A percentile compares a stretch with the other conserved stretches of the same genome.
Evolutionary conservation across 371 early-diverging fungal genomes (phyloP).

Genomic region (Mortierella sp.): DNA sequence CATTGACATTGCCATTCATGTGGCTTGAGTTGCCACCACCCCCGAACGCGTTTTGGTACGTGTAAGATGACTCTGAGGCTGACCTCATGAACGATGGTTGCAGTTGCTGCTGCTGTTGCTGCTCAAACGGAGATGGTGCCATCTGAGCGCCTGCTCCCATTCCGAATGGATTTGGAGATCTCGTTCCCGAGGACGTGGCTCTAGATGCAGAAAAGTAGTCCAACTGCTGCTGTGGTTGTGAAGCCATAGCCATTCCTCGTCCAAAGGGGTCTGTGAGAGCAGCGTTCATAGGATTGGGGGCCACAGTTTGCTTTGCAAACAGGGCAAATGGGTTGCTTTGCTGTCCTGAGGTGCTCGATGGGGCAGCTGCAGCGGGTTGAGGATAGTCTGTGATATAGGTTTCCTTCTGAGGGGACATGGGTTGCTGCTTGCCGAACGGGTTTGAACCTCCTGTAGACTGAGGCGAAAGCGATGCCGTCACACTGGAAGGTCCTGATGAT

Average conservation of each 20-base stretch:
- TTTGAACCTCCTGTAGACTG: slow-evolving; percentile 28
- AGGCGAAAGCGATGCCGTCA: slow-evolving; percentile 22
- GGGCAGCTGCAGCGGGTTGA: neutral
- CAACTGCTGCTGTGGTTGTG: neutral
- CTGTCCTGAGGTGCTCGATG: slow-evolving; percentile 5
- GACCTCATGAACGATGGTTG: slow-evolving; percentile 19
- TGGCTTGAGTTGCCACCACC: neutral
- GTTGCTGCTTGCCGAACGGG: slow-evolving; percentile 24
- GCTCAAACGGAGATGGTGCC: slow-evolving; percentile 16
- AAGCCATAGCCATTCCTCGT: neutral
- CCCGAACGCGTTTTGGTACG: slow-evolving; percentile 8
- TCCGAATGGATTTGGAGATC: slow-evolving; percentile 34
- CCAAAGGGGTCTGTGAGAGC: slow-evolving; percentile 32
- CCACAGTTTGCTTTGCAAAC: slow-evolving; percentile 32
- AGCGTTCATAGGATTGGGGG: slow-evolving; percentile 3
- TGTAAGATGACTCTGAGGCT: slow-evolving; percentile 21
- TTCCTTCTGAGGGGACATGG: slow-evolving; percentile 21
- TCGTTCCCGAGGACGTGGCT: slow-evolving; percentile 11
- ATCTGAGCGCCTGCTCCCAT: too few relatives aligned
- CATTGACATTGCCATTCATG: neutral
- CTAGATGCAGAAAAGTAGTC: too few relatives aligned
- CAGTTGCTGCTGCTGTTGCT: slow-evolving; percentile 13
- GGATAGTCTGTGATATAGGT: slow-evolving; percentile 23
- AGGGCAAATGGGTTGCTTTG: slow-evolving; percentile 43
- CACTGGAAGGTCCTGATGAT: neutral